Conservation (phyloP, 2,329 filamentous ascomycete genomes). For the Penicillium rolfsii region DNA sequence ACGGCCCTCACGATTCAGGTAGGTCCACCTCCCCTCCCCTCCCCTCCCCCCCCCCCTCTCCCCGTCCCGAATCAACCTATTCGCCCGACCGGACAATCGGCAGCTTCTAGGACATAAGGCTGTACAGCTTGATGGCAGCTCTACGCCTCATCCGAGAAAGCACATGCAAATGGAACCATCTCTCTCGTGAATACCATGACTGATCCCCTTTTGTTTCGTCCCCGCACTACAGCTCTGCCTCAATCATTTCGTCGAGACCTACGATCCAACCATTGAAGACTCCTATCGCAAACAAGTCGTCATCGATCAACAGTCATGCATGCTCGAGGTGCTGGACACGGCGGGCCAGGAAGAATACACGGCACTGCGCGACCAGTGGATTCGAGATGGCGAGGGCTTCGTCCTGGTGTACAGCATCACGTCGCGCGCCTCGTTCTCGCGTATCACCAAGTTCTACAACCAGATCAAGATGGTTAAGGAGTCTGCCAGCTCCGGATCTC, state of each 20-base stretch:
- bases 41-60: neutral
- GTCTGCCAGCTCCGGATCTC: constrained; percentile 63
- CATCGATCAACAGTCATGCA: constrained; percentile 92
- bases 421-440: constrained; percentile 89
- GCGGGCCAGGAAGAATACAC: constrained; percentile 99
- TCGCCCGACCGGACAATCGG: constrained; percentile 14
- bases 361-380: constrained; percentile 95
- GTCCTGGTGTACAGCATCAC: constrained; percentile 98
- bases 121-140: neutral
- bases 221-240: constrained; percentile 71
- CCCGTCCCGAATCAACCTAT: neutral
- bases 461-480: constrained; percentile 98
- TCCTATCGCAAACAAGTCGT: constrained; percentile 72
- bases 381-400: constrained; percentile 95
- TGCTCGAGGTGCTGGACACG: constrained; percentile 96
- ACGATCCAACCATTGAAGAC: constrained; percentile 70
- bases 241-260: constrained; percentile 97
- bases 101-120: neutral
- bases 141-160: neutral
- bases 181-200: constrained; percentile 11
- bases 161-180: neutral
- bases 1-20: constrained; percentile 87
- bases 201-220: neutral
- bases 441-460: constrained; percentile 93
- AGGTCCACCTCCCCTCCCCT: constrained; percentile 21